Evolutionary conservation across 2,329 filamentous ascomycete genomes (phyloP), one percentile per base, ranked within the genome.

Genomic region (Didymella keratinophila): DNA sequence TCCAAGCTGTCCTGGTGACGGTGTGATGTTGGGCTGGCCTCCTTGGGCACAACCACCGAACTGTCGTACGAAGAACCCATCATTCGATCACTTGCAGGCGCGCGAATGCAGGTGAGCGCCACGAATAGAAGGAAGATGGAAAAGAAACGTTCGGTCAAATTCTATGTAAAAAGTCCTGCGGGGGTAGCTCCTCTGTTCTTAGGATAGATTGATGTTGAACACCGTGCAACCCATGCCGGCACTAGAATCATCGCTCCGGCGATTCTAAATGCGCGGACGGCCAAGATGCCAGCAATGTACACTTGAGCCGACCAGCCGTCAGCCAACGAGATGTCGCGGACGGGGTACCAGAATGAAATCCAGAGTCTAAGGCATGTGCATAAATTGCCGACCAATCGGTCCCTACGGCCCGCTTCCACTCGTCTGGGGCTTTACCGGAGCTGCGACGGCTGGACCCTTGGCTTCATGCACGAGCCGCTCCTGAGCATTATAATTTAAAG

Each of bases 51-150:
- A 28, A 64, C 46, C 3, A 64, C 60, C n/a, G 61, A 55, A 27
- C 49, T 62, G 34, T 69, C 48, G 44, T 63, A 63, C 37, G 61
- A 61, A 60, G 65, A 58, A 46, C 56, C 60, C 61, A 68, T 67
- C 41, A 49, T 57, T 53, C 41, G 53, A 44, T 47, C 52, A 54
- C 49, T 56, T 65, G 57, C 59, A 61, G 42, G 54, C 52, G 56
- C 57, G 58, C 47, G 54, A 34, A 41, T 58, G 58, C 58, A 64
- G 60, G 58, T 47, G 51, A 51, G 49, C 50, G 51, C 45, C 32
- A 56, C 56, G 51, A 23, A 36, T 56, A 27, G 49, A 52, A 50
- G 20, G 42, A 42, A 43, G 47, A 43, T 23, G 34, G 51, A 55
- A 52, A 44, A 52, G 50, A 50, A 42, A 54, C 45, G 45, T 53